A percentile compares a stretch with the other conserved stretches of the same genome.
phyloP scores from a whole-genome alignment of 2,329 filamentous ascomycete species.

The Aureobasidium sp. region DNA sequence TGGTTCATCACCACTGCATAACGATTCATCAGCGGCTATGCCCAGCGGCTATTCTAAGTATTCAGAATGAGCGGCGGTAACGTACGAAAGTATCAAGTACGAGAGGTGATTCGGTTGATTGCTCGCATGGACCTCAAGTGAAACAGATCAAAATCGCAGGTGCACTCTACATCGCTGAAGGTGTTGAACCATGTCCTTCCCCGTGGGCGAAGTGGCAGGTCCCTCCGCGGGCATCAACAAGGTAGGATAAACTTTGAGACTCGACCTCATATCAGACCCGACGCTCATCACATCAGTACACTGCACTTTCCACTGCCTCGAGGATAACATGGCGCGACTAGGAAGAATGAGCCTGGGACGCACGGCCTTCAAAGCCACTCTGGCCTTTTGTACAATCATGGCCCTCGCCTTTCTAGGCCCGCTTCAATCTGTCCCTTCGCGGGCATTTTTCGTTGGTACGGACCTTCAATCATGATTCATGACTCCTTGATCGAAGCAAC shows the following conservation, averaged over 20 bases:
- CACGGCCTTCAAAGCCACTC: background rate
- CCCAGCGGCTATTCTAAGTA: background rate
- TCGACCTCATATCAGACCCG: background rate
- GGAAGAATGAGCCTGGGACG: background rate
- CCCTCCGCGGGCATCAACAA: background rate
- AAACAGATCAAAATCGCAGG: background rate
- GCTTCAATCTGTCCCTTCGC: background rate
- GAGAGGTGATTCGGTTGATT: no score
- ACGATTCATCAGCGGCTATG: background rate
- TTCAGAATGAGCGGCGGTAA: background rate
- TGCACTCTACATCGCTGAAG: background rate
- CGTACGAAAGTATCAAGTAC: background rate
- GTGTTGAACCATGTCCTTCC: background rate
- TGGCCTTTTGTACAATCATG: background rate
- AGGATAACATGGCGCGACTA: background rate
- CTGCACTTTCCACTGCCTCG: no score
- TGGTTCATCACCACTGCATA: background rate
- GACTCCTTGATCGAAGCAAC: background rate
- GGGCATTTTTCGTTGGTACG: background rate
- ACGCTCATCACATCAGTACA: background rate
- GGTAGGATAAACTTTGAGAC: background rate
- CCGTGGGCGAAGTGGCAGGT: background rate
- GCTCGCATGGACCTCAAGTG: background rate
- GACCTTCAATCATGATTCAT: background rate
- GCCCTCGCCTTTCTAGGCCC: background rate